Base-by-base conservation (phyloP, 371 early-diverging fungal genomes). In the Saksenaea oblongispora region DNA sequence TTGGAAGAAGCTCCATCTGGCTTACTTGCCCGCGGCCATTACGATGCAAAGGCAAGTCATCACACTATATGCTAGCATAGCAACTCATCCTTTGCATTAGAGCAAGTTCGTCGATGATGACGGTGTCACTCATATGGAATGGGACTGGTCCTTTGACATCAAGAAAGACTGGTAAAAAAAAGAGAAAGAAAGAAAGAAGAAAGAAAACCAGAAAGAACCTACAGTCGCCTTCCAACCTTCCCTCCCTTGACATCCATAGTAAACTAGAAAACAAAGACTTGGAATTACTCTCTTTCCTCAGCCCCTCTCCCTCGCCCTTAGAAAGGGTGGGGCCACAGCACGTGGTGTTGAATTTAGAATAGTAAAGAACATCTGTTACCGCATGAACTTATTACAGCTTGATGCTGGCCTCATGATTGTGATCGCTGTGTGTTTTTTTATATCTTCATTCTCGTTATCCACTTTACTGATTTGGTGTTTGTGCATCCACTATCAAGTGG, bases 1-100 rank as follows among this genome's bases (percentile, higher is more conserved):
- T 15, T 74, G 3, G 94, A 95, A 68, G 94, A 93, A 73, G 96
- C 97, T 22, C 98, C 98, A 22, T 86, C 86, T 44, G 97, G 98
- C 41, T 83, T 95, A 86, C 66, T 96, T 47, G 93, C 93, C 28
- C 94, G 97, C 67, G 96, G 95, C 55, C 88, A 86, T 62, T 98
- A 97, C 81, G 85, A 84, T 14, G 95, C 91, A 61, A 89, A 84
- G 83, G 86, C 85, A 76, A 66, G 58, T 31, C 24, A 36, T 35
- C 22, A 13, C 35, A 18, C 56, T 54, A 34, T 34, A 31, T 28
- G 17, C 26, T 34, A 34, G 10, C 55, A 13, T 56, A n/a, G 34
- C 13, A 24, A 41, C 17, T 18, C 44, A 5, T 53, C 34, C 36
- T 17, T 51, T 63, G 15, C 54, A 44, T 14, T 54, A 81, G 82